Conservation (phyloP, 2,329 filamentous ascomycete genomes). For the Zalaria obscura region DNA sequence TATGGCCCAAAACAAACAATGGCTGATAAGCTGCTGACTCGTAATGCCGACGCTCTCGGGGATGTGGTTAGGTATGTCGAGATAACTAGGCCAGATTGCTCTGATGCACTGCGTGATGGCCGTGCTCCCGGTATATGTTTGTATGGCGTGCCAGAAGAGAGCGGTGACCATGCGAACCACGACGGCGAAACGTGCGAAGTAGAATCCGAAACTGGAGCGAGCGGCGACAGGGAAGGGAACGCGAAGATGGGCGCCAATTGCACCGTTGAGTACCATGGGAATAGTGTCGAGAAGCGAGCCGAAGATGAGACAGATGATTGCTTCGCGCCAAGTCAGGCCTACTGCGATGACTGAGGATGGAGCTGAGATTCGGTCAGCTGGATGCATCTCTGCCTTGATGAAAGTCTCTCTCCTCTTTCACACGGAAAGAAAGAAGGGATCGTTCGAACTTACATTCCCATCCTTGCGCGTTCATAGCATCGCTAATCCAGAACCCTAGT, state of each 20-base stretch:
- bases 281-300: constrained; percentile 38
- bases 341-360: constrained; percentile 33
- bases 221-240: constrained; percentile 42
- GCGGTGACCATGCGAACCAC: constrained; percentile 39
- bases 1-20: constrained; percentile 42
- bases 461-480: constrained; percentile 11
- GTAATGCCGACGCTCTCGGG: constrained; percentile 38
- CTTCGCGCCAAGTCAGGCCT: constrained; percentile 39
- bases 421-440: too few species aligned
- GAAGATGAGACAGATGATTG: constrained; percentile 28
- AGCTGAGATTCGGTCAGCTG: constrained; percentile 6
- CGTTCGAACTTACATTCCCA: constrained; percentile 6
- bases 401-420: too few species aligned
- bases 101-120: constrained; percentile 26
- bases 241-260: constrained; percentile 35
- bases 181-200: constrained; percentile 40
- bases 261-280: constrained; percentile 45
- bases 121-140: constrained; percentile 48
- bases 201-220: constrained; percentile 43
- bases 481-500: constrained; percentile 17
- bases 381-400: too few species aligned
- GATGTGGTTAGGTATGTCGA: constrained; percentile 37
- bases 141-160: constrained; percentile 52
- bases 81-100: constrained; percentile 45
- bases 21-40: constrained; percentile 40